Conservation (phyloP, 78 protist species). For the Dictyostelium capitatum region DNA sequence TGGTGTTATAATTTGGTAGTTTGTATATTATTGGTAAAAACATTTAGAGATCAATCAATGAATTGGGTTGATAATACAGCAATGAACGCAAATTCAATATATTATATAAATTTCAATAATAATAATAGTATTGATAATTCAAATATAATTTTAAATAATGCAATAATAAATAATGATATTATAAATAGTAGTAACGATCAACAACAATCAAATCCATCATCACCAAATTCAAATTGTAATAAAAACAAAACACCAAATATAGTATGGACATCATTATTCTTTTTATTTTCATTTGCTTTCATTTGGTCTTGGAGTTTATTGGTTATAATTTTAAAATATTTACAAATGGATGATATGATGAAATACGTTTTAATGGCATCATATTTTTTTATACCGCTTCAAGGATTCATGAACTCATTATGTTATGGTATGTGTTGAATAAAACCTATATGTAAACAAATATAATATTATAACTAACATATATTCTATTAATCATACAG, state of each 20-base stretch:
- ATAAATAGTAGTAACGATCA: neutral
- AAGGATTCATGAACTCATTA: constrained; percentile 39
- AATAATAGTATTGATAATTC: neutral
- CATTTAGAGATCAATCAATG: neutral
- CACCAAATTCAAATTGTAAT: neutral
- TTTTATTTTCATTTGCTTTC: constrained; percentile 45
- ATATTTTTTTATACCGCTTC: constrained; percentile 26
- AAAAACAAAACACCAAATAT: constrained; percentile 40
- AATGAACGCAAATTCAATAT: neutral
- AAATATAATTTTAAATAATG: neutral
- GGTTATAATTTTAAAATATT: neutral
- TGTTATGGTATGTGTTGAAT: too few species aligned
- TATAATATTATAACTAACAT: too few species aligned
- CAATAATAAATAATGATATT: neutral
- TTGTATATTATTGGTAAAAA: constrained; percentile 6
- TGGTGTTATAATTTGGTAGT: constrained; percentile 35
- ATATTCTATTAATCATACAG: too few species aligned
- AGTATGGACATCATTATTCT: constrained; percentile 41
- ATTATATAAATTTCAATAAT: neutral
- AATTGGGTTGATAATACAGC: too few species aligned
- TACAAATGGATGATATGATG: neutral
- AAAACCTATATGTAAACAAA: too few species aligned
- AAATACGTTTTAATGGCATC: neutral
- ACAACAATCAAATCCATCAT: neutral
- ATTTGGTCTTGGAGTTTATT: constrained; percentile 31